These are phyloP conservation scores for Curvularia eragrostidis DNA, from an alignment of 2,329 filamentous ascomycete species.

Conservation along the genomic window DNA sequence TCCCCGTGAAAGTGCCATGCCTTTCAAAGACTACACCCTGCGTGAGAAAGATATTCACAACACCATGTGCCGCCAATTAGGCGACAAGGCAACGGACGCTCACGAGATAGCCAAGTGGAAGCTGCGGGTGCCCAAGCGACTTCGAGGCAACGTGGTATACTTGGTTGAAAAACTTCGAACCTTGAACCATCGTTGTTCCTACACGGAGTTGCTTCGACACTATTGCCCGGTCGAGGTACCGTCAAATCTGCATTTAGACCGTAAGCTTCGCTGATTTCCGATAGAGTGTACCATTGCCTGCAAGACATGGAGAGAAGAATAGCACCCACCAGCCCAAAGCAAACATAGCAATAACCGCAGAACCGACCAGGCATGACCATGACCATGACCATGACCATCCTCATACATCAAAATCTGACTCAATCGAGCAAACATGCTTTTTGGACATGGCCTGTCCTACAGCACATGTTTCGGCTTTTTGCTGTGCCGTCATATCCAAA, in stretches of 20 bases:
- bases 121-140: slow-evolving; percentile 64
- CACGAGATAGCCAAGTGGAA: slow-evolving; percentile 45
- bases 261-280: slow-evolving; percentile 20
- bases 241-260: background rate
- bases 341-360: slow-evolving; percentile 10
- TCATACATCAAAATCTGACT: slow-evolving; percentile 6
- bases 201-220: slow-evolving; percentile 76
- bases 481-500: slow-evolving; percentile 74
- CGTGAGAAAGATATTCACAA: slow-evolving; percentile 79
- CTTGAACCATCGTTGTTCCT: slow-evolving; percentile 77
- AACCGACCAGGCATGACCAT: slow-evolving; percentile 13
- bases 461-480: slow-evolving; percentile 82
- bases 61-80: slow-evolving; percentile 30
- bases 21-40: slow-evolving; percentile 82
- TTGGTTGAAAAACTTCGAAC: slow-evolving; percentile 73
- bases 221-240: slow-evolving; percentile 71
- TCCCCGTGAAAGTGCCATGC: slow-evolving; percentile 69
- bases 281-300: slow-evolving; percentile 36
- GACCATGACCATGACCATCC: slow-evolving; percentile 13
- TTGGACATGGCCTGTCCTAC: slow-evolving; percentile 72
- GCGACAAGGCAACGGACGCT: slow-evolving; percentile 24
- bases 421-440: slow-evolving; percentile 51
- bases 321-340: slow-evolving; percentile 27
- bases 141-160: slow-evolving; percentile 66
- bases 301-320: slow-evolving; percentile 37